phyloP scores from a whole-genome alignment of 345 rosid species.

The Gossypium arboreum region DNA sequence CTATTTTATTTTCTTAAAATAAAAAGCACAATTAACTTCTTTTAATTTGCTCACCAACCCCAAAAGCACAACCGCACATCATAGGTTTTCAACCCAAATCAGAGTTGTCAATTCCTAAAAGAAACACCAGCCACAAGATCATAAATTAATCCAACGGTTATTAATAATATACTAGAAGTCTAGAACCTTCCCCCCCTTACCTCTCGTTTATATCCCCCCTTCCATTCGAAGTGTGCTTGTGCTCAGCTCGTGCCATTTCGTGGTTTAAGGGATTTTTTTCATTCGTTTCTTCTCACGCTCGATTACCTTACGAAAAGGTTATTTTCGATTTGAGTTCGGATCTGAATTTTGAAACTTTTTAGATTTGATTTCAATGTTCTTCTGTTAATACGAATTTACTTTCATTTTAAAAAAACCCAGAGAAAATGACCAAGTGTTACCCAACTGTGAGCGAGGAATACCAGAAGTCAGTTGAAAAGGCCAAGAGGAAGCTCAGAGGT shows the following conservation, averaged over 20 bases:
- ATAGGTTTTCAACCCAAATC: conserved; percentile 12
- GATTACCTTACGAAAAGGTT: conserved; percentile 4
- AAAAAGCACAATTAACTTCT: not conserved
- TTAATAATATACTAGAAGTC: conserved; percentile 44
- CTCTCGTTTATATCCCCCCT: conserved; percentile 21
- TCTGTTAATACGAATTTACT: not conserved
- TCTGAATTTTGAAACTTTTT: not conserved
- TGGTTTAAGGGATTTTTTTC: not conserved
- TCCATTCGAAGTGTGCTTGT: conserved; percentile 27
- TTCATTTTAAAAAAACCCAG: conserved; percentile 8
- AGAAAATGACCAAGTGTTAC: conserved; percentile 71
- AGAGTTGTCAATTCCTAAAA: conserved; percentile 10
- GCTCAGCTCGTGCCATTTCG: conserved; percentile 42
- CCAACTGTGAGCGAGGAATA: conserved; percentile 83
- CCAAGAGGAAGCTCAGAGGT: conserved; percentile 81
- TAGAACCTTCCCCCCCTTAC: conserved; percentile 43
- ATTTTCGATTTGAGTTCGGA: not conserved
- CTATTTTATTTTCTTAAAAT: conserved; percentile 13
- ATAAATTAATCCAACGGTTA: conserved; percentile 32
- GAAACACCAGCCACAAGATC: conserved; percentile 38
- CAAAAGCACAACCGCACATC: conserved; percentile 17
- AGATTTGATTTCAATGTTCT: not conserved
- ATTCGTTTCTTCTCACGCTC: not conserved
- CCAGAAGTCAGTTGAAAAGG: conserved; percentile 69
- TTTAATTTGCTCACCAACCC: conserved; percentile 22